These are phyloP conservation scores for Ocimum tenuiflorum DNA, from an alignment of 257 asterid species.

Conservation along the genomic window DNA sequence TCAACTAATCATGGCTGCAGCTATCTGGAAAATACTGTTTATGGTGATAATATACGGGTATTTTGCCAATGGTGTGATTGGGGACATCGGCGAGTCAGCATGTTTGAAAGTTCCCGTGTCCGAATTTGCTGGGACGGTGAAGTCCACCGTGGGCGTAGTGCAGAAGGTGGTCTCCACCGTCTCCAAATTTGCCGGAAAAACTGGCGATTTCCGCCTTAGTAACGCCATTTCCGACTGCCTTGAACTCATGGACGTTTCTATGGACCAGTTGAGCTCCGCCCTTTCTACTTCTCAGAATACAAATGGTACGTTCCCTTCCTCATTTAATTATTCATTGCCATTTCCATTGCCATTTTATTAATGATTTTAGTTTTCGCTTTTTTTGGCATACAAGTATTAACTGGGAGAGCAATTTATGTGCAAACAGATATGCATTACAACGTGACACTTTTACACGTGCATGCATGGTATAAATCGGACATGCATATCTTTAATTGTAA, in stretches of 20 bases:
- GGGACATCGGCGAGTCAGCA: constrained; percentile 26
- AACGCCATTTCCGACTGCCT: constrained; percentile 63
- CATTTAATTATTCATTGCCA: neutral
- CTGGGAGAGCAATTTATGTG: no score
- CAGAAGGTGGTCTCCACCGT: constrained; percentile 42
- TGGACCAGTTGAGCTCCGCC: constrained; percentile 50
- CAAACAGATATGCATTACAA: no score
- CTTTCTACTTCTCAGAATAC: constrained; percentile 48
- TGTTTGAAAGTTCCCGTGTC: constrained; percentile 49
- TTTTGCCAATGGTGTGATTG: constrained; percentile 6
- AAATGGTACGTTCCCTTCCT: neutral
- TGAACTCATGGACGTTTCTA: constrained; percentile 61
- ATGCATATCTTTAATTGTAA: no score
- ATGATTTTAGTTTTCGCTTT: no score
- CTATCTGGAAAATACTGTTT: neutral
- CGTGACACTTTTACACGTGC: constrained; percentile 1
- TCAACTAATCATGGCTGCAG: constrained; percentile 13
- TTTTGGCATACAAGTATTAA: no score
- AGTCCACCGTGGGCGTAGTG: constrained; percentile 37
- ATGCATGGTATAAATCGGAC: neutral
- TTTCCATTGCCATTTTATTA: no score
- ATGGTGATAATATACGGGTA: constrained; percentile 14
- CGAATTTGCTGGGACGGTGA: constrained; percentile 40
- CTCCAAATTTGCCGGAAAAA: constrained; percentile 32
- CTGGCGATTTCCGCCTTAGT: constrained; percentile 52